A percentile compares a stretch with the other conserved stretches of the same genome.
Conservation (phyloP, 2,329 filamentous ascomycete species). For the Diaporthe sp. region DNA sequence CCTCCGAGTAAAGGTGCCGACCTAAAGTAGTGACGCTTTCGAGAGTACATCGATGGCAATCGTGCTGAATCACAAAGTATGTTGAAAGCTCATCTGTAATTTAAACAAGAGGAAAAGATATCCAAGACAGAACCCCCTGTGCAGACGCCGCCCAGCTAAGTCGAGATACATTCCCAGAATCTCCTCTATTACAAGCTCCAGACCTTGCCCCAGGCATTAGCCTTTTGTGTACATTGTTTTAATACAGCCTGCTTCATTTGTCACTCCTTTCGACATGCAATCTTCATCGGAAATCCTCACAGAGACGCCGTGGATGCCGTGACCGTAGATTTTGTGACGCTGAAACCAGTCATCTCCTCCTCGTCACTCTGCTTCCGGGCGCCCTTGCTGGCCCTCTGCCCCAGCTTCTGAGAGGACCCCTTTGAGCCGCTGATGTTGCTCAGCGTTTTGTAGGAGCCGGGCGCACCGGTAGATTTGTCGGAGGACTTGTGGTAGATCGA, state of each 20-base stretch:
- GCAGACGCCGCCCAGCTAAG: not conserved
- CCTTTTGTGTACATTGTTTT: not conserved
- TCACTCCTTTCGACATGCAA: not conserved
- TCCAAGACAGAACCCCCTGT: not conserved
- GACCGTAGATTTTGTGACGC: not conserved
- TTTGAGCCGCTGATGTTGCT: conserved; percentile 4
- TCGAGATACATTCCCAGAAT: not conserved
- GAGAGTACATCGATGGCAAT: not conserved
- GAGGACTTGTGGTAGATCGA: conserved; percentile 12
- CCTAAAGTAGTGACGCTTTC: too few relatives aligned
- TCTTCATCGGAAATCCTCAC: not conserved
- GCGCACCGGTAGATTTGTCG: not conserved
- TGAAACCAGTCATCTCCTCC: conserved; percentile 7
- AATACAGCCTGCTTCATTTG: not conserved
- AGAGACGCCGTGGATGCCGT: not conserved
- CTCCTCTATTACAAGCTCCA: not conserved
- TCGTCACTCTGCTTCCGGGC: not conserved
- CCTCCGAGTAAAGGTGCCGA: not conserved
- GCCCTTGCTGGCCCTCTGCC: not conserved
- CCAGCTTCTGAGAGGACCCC: not conserved
- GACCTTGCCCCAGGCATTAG: not conserved
- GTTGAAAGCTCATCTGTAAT: not conserved
- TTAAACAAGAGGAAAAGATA: not conserved
- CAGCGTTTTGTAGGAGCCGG: not conserved
- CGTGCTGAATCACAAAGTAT: not conserved